phyloP scores from a whole-genome alignment of 768 basidiomycete genomes.

The Dacryopinax primogenitus region DNA sequence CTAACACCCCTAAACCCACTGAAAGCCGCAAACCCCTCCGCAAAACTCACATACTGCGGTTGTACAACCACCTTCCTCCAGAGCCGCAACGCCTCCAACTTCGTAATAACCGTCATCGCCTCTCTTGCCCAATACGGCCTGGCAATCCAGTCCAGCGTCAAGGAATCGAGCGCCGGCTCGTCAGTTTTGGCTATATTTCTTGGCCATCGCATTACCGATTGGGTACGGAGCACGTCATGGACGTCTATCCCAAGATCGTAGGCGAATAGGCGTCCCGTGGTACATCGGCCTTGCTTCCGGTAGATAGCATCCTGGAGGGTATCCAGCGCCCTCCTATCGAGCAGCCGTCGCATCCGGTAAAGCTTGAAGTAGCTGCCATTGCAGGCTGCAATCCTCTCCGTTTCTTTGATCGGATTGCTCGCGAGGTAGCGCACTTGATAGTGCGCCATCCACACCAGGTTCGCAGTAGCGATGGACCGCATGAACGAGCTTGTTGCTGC shows the following conservation, averaged over 20 bases:
- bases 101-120: background rate
- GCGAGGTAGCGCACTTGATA: background rate
- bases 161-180: background rate
- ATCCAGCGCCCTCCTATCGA: background rate
- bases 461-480: background rate
- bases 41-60: background rate
- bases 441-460: background rate
- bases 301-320: background rate
- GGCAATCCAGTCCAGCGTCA: background rate
- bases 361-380: background rate
- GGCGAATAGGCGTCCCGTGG: background rate
- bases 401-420: background rate
- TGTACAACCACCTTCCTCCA: background rate
- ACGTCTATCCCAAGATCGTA: background rate
- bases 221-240: background rate
- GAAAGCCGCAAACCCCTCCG: background rate
- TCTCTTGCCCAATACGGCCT: conserved; percentile 4
- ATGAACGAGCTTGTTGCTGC: background rate
- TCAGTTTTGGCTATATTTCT: background rate
- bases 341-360: background rate
- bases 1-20: conserved; percentile 2
- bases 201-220: background rate
- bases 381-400: background rate
- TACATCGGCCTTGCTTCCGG: background rate
- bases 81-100: background rate